phyloP scores from a whole-genome alignment of 208 protist species.

The Trypanosoma mega region DNA sequence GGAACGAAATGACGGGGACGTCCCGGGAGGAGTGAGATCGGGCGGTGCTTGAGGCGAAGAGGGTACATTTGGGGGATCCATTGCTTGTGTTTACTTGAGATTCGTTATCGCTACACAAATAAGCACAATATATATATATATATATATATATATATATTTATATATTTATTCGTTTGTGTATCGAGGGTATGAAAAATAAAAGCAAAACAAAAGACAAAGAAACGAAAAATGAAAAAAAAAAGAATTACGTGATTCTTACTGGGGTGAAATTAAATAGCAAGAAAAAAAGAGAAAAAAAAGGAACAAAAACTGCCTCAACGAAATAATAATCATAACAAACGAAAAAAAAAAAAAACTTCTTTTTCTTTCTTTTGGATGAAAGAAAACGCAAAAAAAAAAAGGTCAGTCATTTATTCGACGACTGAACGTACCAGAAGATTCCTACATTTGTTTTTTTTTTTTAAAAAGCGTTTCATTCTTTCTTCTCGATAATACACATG shows the following conservation, averaged over 20 bases:
- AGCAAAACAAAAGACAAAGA: too few species aligned
- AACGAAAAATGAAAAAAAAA: too few species aligned
- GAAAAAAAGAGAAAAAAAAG: background rate
- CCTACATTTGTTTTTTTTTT: too few species aligned
- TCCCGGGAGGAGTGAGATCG: constrained; percentile 28
- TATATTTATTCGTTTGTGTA: background rate
- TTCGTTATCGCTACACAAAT: too few species aligned
- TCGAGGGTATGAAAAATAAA: background rate
- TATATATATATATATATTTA: constrained; percentile 1
- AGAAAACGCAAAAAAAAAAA: constrained; percentile 5
- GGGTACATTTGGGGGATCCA: constrained; percentile 74
- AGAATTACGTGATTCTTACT: background rate
- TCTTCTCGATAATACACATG: too few species aligned
- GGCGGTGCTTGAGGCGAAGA: constrained; percentile 68
- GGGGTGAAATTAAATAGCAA: background rate
- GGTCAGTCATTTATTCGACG: too few species aligned
- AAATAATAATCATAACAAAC: background rate
- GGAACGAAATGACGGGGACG: constrained; percentile 47
- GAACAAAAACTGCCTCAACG: too few species aligned
- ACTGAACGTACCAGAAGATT: too few species aligned
- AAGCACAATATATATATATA: background rate
- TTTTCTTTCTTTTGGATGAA: constrained; percentile 1
- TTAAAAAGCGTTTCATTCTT: too few species aligned
- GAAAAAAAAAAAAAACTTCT: too few species aligned
- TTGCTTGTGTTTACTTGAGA: constrained; percentile 20